phyloP scores from a whole-genome alignment of 2,329 filamentous ascomycete species.

The Paraphaeosphaeria minitans region DNA sequence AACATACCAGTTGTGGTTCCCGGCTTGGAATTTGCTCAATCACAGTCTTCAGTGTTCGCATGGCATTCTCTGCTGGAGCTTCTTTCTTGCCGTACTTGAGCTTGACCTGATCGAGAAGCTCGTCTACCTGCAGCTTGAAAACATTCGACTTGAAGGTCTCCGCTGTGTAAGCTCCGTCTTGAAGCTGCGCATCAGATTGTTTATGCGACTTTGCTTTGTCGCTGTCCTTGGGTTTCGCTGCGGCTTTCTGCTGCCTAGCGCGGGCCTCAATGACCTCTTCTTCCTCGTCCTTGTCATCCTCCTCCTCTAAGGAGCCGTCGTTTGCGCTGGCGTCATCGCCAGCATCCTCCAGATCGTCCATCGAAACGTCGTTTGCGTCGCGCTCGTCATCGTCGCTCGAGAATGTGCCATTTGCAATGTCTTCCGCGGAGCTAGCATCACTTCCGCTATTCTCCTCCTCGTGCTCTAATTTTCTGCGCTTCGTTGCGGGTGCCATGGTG shows the following conservation, averaged over 20 bases:
- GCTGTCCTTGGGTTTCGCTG: constrained; percentile 1
- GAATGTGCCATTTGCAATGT: constrained; percentile 19
- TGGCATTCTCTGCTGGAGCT: constrained; percentile 54
- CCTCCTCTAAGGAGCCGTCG: constrained; percentile 22
- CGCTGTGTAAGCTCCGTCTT: constrained; percentile 52
- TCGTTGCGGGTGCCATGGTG: constrained; percentile 47
- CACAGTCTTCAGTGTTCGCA: constrained; percentile 60
- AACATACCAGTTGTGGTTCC: constrained; percentile 52
- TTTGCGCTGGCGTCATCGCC: constrained; percentile 18
- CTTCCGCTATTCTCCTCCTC: constrained; percentile 36
- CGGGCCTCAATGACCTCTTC: constrained; percentile 5
- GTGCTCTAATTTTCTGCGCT: constrained; percentile 56
- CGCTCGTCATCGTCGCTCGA: constrained; percentile 18
- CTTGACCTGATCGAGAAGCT: constrained; percentile 63
- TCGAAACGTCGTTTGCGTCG: constrained; percentile 22
- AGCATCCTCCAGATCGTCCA: constrained; percentile 18
- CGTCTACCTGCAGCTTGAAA: constrained; percentile 71
- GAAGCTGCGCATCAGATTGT: constrained; percentile 29
- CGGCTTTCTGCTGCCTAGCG: constrained; percentile 14
- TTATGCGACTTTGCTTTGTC: constrained; percentile 25
- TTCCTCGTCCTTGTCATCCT: constrained; percentile 2
- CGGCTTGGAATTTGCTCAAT: constrained; percentile 63
- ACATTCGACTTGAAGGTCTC: constrained; percentile 69
- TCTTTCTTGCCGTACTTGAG: constrained; percentile 64
- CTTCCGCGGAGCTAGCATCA: constrained; percentile 32